Conservation (phyloP, 1,139 yeast genomes). For the Hyphopichia fennica region DNA sequence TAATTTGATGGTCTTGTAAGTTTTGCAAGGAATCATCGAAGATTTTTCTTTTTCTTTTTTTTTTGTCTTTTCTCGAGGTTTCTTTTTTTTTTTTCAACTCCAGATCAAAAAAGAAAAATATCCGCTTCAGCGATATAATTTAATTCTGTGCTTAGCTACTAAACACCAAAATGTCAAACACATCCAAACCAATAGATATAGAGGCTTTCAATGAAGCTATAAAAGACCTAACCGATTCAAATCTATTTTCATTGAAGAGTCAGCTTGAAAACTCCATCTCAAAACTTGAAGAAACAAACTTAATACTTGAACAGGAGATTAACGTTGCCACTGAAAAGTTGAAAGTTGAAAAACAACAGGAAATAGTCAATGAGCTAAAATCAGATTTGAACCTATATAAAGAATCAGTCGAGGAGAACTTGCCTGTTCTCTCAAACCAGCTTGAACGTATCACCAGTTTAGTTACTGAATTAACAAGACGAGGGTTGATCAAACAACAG, state of each 20-base stretch:
- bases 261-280: constrained; percentile 27
- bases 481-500: constrained; percentile 21
- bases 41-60: no score
- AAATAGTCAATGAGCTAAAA: constrained; percentile 11
- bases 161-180: constrained; percentile 14
- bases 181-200: constrained; percentile 25
- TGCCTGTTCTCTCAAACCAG: constrained; percentile 30
- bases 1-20: no score
- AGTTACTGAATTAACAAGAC: constrained; percentile 21
- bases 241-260: constrained; percentile 19
- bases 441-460: constrained; percentile 20
- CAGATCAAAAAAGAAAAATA: no score
- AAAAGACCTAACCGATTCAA: constrained; percentile 35
- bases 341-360: constrained; percentile 8
- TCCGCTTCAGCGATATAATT: no score
- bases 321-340: constrained; percentile 10
- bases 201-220: constrained; percentile 30
- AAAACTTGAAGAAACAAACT: constrained; percentile 35
- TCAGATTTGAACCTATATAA: constrained; percentile 28
- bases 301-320: constrained; percentile 27
- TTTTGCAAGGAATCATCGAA: no score
- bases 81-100: no score
- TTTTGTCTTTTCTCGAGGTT: no score
- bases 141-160: neutral
- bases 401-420: constrained; percentile 36